Percentiles rank a stretch among this genome's conserved stretches.
phyloP scores from a whole-genome alignment of 768 basidiomycete genomes.

The Boletus tylopilopsis region DNA sequence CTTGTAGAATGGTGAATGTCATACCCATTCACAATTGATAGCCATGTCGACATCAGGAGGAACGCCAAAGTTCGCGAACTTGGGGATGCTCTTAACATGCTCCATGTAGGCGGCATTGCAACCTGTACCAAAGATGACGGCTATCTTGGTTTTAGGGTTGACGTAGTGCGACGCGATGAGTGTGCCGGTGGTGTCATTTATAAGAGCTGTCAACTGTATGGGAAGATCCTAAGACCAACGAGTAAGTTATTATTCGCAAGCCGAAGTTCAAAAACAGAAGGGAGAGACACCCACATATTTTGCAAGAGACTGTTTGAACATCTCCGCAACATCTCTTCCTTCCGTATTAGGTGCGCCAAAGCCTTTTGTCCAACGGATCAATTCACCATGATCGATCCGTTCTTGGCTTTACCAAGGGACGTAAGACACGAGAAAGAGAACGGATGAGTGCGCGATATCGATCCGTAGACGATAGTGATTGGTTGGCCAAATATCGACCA shows the following conservation, averaged over 20 bases:
- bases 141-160: slow-evolving; percentile 86
- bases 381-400: slow-evolving; percentile 87
- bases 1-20: slow-evolving; percentile 13
- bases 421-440: neutral
- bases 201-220: slow-evolving; percentile 77
- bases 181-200: slow-evolving; percentile 98
- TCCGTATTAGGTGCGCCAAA: slow-evolving; percentile 92
- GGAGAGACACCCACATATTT: slow-evolving; percentile 61
- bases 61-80: slow-evolving; percentile 74
- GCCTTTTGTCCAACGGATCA: slow-evolving; percentile 99
- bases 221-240: slow-evolving; percentile 62
- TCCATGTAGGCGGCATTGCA: slow-evolving; percentile 99
- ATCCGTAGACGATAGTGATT: neutral
- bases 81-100: slow-evolving; percentile 76
- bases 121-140: slow-evolving; percentile 96
- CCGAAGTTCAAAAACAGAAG: slow-evolving; percentile 1
- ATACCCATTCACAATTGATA: slow-evolving; percentile 97
- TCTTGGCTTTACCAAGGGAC: slow-evolving; percentile 59
- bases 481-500: neutral
- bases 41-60: slow-evolving; percentile 71
- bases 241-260: neutral
- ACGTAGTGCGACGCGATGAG: slow-evolving; percentile 97
- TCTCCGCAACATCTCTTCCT: slow-evolving; percentile 86
- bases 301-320: slow-evolving; percentile 82
- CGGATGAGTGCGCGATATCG: neutral